Conservation (phyloP, 106 monocot genomes). For the Amphibolis antarctica region DNA sequence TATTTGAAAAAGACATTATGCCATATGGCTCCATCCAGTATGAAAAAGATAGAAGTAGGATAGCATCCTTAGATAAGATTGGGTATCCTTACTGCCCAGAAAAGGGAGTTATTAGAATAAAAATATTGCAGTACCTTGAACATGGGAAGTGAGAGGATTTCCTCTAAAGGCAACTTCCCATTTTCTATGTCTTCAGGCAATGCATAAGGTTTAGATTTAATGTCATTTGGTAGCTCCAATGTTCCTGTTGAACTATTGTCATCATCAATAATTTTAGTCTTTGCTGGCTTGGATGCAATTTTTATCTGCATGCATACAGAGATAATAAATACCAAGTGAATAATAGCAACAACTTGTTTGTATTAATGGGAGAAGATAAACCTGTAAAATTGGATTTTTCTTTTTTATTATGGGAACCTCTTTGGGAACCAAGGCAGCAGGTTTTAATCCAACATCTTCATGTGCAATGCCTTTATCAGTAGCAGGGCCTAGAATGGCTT, state of each 20-base stretch:
- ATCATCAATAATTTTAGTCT: conserved; percentile 28
- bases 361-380: conserved; percentile 3
- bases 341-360: neutral
- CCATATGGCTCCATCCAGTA: too few relatives aligned
- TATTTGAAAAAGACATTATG: too few relatives aligned
- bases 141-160: conserved; percentile 93
- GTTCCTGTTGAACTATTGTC: conserved; percentile 13
- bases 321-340: neutral
- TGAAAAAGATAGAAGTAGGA: too few relatives aligned
- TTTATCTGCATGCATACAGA: conserved; percentile 49
- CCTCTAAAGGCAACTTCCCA: conserved; percentile 75
- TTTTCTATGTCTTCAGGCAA: conserved; percentile 56
- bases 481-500: conserved; percentile 79
- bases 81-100: neutral
- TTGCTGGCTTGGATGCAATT: conserved; percentile 49
- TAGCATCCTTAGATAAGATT: too few relatives aligned
- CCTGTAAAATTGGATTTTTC: conserved; percentile 85
- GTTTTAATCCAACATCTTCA: conserved; percentile 89
- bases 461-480: conserved; percentile 72
- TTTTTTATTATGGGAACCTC: conserved; percentile 83
- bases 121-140: conserved; percentile 52
- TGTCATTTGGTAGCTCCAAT: conserved; percentile 12
- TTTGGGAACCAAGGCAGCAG: conserved; percentile 65
- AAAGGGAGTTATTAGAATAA: neutral
- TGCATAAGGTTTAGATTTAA: conserved; percentile 42